Evolutionary conservation across 2,329 filamentous ascomycete species (phyloP).

Genomic region (Xylaria sp.): DNA sequence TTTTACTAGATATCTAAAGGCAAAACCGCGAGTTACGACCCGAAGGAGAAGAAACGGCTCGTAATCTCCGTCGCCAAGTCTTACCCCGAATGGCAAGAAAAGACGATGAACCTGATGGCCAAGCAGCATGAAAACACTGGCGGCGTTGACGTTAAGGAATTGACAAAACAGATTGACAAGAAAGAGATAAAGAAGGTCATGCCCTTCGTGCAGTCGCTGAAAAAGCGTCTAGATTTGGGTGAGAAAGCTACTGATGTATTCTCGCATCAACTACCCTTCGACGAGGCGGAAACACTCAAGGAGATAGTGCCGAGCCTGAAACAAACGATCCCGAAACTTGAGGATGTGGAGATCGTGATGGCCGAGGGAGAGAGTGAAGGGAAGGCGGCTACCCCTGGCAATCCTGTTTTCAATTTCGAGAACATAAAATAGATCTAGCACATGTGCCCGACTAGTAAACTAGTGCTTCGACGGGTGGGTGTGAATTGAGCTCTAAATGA

Average conservation of each 20-base stretch:
- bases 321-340: conserved; percentile 63
- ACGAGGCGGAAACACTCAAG: conserved; percentile 76
- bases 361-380: conserved; percentile 56
- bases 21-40: conserved; percentile 84
- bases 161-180: conserved; percentile 25
- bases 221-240: conserved; percentile 78
- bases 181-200: conserved; percentile 96
- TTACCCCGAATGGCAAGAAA: conserved; percentile 90
- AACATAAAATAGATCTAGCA: conserved; percentile 59
- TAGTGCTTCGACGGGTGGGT: background rate
- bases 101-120: conserved; percentile 83
- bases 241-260: conserved; percentile 73
- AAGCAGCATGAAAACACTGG: conserved; percentile 17
- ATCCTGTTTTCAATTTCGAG: conserved; percentile 83
- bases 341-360: conserved; percentile 37
- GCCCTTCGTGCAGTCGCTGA: conserved; percentile 90
- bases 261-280: conserved; percentile 83
- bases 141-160: conserved; percentile 64
- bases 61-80: conserved; percentile 81
- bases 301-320: conserved; percentile 83
- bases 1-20: conserved; percentile 77
- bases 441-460: background rate
- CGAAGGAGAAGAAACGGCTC: conserved; percentile 89
- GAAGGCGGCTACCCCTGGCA: conserved; percentile 74
- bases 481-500: background rate